Percentiles rank a stretch among this genome's conserved stretches.
phyloP scores from a whole-genome alignment of 345 rosid species.

The Arabis alpina region DNA sequence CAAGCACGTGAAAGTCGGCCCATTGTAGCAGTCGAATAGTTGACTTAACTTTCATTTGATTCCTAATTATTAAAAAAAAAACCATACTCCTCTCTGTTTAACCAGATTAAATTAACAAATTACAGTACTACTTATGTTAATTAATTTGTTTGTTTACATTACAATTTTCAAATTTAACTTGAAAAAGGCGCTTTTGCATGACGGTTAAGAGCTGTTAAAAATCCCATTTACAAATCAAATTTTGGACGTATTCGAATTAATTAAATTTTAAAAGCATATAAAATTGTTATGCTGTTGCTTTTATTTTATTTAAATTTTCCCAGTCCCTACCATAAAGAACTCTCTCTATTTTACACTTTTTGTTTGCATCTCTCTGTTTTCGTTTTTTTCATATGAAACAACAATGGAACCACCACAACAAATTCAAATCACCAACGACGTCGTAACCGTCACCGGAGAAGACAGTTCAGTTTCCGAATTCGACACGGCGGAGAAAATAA shows the following conservation, averaged over 20 bases:
- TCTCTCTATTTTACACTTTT: constrained; percentile 24
- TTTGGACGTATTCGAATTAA: constrained; percentile 15
- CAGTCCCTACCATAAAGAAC: neutral
- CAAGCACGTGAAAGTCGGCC: constrained; percentile 62
- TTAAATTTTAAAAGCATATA: neutral
- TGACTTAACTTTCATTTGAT: constrained; percentile 35
- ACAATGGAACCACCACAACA: constrained; percentile 71
- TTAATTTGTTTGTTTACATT: too few species aligned
- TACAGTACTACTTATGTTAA: neutral
- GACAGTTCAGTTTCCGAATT: constrained; percentile 45
- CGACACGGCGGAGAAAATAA: constrained; percentile 72
- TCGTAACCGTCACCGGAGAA: constrained; percentile 24
- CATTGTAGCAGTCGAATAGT: constrained; percentile 47
- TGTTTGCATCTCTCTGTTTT: neutral
- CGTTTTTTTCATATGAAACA: constrained; percentile 30
- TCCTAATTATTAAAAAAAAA: constrained; percentile 6
- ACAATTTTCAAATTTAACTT: neutral
- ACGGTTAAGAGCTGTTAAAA: constrained; percentile 38
- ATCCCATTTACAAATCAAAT: neutral
- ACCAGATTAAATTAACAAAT: neutral
- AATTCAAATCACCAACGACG: constrained; percentile 1
- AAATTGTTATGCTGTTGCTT: constrained; percentile 15
- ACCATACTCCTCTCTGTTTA: constrained; percentile 4
- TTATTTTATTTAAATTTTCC: neutral
- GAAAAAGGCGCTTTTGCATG: constrained; percentile 33